Evolutionary conservation across 208 protist species (phyloP), one percentile per base, ranked within the genome.

Genomic region (Trypanosoma scelopori): DNA sequence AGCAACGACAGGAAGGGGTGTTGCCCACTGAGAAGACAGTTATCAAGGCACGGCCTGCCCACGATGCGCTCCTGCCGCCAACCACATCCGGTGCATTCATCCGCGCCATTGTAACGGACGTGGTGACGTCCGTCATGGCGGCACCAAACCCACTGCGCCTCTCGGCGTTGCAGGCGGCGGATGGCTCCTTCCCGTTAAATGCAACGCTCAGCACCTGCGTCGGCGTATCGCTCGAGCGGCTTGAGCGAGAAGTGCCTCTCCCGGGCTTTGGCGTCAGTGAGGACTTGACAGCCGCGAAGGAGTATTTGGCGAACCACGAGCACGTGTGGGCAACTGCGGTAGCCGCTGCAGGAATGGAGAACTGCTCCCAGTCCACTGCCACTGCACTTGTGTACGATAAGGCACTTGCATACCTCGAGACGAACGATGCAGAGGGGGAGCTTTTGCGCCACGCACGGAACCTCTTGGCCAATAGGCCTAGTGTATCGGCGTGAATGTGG

Each of bases 281-380:
- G 43, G 61, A 56, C 49, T 11, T 59, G 18, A 51, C 51, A 3
- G 60, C 56, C 4, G 55, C 55, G 3, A 52, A 32, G 32, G 55
- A 76, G 7, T 52, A 61, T 18, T 55, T 55, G 18, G 45, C 52
- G n/a, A 42, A 5, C 15, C 45, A 65, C n/a, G 70, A 65, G 30
- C 64, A 57, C 3, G 43, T 72, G 46, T 88, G 78, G 82, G 82
- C 82, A 16, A 88, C 82, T 0, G 76, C 78, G 1, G 59, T 91
- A 6, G 81, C 69, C 28, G 58, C 76, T 37, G 69, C 66, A 2
- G 73, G 71, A 42, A 76, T 84, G 42, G 56, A 70, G 27, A n/a
- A 47, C 25, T 28, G 42, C 20, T 46, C 49, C 37, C 32, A 37
- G 32, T 50, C 69, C 37, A 52, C 42, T 3, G 43, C 73, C n/a